Evolutionary conservation across 73 alveolate genomes (phyloP), one percentile per base, ranked within the genome.

Genomic region (Paramecium sonneborni): DNA sequence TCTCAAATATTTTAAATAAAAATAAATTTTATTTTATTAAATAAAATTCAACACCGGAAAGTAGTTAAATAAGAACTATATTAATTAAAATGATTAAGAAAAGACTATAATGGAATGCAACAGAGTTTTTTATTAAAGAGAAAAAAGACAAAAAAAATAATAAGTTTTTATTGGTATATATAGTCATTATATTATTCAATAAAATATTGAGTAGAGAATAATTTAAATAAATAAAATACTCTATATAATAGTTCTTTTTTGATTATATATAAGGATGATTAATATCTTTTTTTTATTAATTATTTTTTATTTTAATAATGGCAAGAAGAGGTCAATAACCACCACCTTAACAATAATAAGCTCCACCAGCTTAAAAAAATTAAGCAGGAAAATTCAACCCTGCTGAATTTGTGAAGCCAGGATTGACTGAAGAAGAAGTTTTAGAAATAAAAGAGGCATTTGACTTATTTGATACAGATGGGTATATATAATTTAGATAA

Each of bases 401-500:
- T 62, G 84, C 84, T n/a, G 93, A 92, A 6, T 92, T 85, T 62
- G 95, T 52, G n/a, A 79, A 67, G 37, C 98, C 98, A 32, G 99
- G 99, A 34, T 94, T 97, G 35, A 96, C 99, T 32, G 98, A 96
- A 84, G 99, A 97, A 82, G 99, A 97, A 88, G 97, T 94, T 46
- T 97, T 95, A 14, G 99, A 97, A 85, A 96, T 97, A 69, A 94
- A 97, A 56, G 99, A 97, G 69, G 99, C 99, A 24, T 97, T 97
- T 96, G 98, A 97, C 92, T 95, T 97, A 46, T 92, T 92, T 30
- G 95, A 92, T 70, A 88, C 87, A 46, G 98, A 95, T 70, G 99
- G 98, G 69, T 92, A 96, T 46, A 1, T 24, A 38, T 38, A 2
- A 30, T 21, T 34, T 7, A 43, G 23, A 38, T 12, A 8, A 23